Percentiles rank a stretch among this genome's conserved stretches.
Evolutionary conservation across 1,139 yeast species (phyloP).

Genomic region (Zygoascus hellenicus): DNA sequence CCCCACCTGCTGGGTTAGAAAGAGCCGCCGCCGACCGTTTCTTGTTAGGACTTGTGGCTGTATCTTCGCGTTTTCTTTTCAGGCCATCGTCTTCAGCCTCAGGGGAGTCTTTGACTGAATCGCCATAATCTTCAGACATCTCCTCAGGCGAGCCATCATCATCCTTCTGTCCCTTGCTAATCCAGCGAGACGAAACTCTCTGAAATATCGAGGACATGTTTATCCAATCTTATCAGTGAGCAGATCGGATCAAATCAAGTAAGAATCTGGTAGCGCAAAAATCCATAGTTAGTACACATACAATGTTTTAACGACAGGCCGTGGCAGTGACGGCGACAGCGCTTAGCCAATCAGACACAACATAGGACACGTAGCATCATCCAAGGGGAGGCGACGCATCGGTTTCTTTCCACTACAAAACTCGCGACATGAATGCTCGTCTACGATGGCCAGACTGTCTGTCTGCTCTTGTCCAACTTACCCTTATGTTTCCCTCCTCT

Average conservation of each 20-base stretch:
- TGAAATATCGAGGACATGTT: constrained; percentile 11
- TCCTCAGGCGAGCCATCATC: constrained; percentile 7
- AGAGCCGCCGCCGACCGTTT: constrained; percentile 1
- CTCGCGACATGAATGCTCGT: no score
- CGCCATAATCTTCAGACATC: constrained; percentile 3
- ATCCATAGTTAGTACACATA: no score
- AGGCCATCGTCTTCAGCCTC: constrained; percentile 13
- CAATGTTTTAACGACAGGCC: no score
- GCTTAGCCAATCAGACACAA: no score
- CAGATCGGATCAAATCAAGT: no score
- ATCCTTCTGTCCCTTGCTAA: constrained; percentile 10
- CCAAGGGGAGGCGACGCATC: no score
- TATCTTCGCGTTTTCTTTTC: constrained; percentile 15
- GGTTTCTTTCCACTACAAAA: no score
- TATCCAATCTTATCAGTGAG: no score
- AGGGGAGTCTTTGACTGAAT: constrained; percentile 13
- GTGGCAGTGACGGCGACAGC: no score
- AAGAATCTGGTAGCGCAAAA: no score
- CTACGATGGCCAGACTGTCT: neutral
- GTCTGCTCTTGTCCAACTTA: constrained; percentile 2
- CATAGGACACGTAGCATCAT: no score
- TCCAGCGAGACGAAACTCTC: constrained; percentile 14
- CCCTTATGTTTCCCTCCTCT: constrained; percentile 4
- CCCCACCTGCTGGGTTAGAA: constrained; percentile 6
- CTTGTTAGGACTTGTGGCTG: neutral